Conservation (phyloP, 306 rosid genomes). For the Rosa lucieae region DNA sequence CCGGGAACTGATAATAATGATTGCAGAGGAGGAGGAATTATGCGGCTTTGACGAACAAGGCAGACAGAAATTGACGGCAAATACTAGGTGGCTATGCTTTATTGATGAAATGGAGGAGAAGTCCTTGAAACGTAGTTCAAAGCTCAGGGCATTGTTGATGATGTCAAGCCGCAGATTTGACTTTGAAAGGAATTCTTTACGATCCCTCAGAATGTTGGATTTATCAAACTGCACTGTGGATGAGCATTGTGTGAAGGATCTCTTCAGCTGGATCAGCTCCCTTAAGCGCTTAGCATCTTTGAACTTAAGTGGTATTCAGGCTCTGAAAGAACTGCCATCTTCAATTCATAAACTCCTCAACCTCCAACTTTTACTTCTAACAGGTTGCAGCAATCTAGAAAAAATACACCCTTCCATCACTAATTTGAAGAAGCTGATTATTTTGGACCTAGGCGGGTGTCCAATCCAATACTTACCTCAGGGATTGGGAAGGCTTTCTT, state of each 20-base stretch:
- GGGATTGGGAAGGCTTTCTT: neutral
- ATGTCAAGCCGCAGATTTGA: neutral
- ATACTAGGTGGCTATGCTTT: slow-evolving; percentile 12
- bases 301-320: slow-evolving; percentile 4
- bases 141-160: slow-evolving; percentile 13
- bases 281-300: slow-evolving; percentile 22
- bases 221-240: neutral
- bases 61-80: neutral
- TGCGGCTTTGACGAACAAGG: slow-evolving; percentile 15
- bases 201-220: slow-evolving; percentile 20
- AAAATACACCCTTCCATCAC: slow-evolving; percentile 13
- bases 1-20: slow-evolving; percentile 12
- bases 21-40: slow-evolving; percentile 14
- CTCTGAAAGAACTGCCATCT: slow-evolving; percentile 10
- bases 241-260: neutral
- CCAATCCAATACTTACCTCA: slow-evolving; percentile 14
- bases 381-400: neutral
- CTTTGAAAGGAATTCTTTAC: neutral
- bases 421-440: slow-evolving; percentile 13
- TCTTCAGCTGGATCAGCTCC: slow-evolving; percentile 2
- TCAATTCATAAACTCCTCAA: slow-evolving; percentile 6
- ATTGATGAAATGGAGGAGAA: slow-evolving; percentile 1
- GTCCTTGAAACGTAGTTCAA: neutral
- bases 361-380: slow-evolving; percentile 18
- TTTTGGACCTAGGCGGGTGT: slow-evolving; percentile 10